These are phyloP conservation scores for Fusarium coicis DNA, from an alignment of 2,329 filamentous ascomycete species.

Conservation along the genomic window DNA sequence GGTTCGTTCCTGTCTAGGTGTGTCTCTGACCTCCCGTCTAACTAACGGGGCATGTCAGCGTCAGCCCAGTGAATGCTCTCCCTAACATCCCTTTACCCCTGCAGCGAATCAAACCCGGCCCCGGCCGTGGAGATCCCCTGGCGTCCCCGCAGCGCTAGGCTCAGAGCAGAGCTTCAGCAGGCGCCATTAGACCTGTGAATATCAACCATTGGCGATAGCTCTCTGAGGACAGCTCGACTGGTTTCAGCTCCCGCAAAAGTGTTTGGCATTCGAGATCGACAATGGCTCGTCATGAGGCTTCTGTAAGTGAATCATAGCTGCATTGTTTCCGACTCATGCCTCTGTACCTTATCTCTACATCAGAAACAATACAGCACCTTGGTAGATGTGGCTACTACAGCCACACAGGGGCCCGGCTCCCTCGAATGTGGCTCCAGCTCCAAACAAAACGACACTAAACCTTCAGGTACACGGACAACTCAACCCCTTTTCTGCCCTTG, in stretches of 20 bases:
- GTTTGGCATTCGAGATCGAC: not conserved
- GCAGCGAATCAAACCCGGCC: slow-evolving; percentile 39
- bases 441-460: slow-evolving; percentile 29
- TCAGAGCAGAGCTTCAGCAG: slow-evolving; percentile 31
- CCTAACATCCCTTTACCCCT: slow-evolving; percentile 12
- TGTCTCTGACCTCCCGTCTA: not conserved
- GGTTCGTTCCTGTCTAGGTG: slow-evolving; percentile 15
- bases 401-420: slow-evolving; percentile 10
- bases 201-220: slow-evolving; percentile 21
- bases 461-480: not conserved
- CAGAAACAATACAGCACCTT: not conserved
- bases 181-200: slow-evolving; percentile 21
- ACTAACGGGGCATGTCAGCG: slow-evolving; percentile 19
- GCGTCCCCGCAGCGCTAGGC: slow-evolving; percentile 27
- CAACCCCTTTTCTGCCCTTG: slow-evolving; percentile 33
- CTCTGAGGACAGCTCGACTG: not conserved
- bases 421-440: slow-evolving; percentile 23
- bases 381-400: slow-evolving; percentile 2
- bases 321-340: not conserved
- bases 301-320: not conserved
- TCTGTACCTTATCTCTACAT: not conserved
- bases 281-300: not conserved
- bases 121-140: slow-evolving; percentile 35
- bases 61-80: slow-evolving; percentile 30
- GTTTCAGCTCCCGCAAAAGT: slow-evolving; percentile 27